These are phyloP conservation scores for Oryza glaberrima DNA, from an alignment of 176 grass and related monocot species.

Conservation along the genomic window DNA sequence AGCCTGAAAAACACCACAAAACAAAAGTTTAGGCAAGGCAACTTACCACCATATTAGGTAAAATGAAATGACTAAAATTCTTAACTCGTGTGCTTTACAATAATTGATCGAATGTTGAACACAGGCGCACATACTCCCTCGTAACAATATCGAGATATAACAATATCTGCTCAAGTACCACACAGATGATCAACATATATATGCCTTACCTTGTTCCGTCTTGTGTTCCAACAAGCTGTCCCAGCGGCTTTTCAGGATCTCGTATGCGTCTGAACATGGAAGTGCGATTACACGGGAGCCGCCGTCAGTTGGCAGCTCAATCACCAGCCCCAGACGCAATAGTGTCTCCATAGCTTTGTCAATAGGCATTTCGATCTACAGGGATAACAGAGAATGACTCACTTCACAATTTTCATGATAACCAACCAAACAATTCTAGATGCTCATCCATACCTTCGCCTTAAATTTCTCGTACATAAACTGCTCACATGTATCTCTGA, in stretches of 20 bases:
- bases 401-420: background rate
- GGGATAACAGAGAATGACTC: background rate
- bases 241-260: conserved; percentile 73
- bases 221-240: conserved; percentile 61
- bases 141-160: background rate
- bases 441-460: conserved; percentile 54
- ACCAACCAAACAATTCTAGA: background rate
- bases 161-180: no score
- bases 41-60: no score
- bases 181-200: background rate
- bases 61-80: background rate
- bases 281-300: conserved; percentile 45
- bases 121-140: background rate
- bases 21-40: no score
- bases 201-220: conserved; percentile 39
- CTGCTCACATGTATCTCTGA: conserved; percentile 65
- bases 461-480: conserved; percentile 85
- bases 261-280: conserved; percentile 63
- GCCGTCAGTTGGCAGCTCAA: conserved; percentile 53
- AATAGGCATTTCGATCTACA: conserved; percentile 95
- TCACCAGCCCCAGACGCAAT: conserved; percentile 65
- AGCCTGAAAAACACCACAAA: background rate
- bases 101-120: background rate
- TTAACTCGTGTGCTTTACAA: background rate
- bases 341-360: conserved; percentile 86